phyloP scores from a whole-genome alignment of 768 basidiomycete genomes.

The Agaricus blazei region DNA sequence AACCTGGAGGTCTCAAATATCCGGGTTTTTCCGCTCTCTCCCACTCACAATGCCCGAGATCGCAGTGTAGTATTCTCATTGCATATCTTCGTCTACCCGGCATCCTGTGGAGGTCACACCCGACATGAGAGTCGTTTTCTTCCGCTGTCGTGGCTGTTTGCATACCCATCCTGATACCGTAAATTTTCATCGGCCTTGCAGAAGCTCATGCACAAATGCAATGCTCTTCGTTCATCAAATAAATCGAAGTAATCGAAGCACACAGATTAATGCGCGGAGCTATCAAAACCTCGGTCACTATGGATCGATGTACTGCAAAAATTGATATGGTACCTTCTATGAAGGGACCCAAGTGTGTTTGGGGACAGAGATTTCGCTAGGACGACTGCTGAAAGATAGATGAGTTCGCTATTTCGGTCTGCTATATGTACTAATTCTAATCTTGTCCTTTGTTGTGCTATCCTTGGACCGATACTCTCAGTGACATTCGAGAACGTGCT shows the following conservation, averaged over 20 bases:
- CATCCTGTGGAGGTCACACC: conserved; percentile 56
- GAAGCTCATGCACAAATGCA: conserved; percentile 98
- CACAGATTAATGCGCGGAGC: conserved; percentile 95
- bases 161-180: conserved; percentile 97
- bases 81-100: too few relatives aligned
- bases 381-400: conserved; percentile 35
- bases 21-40: too few relatives aligned
- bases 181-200: conserved; percentile 95
- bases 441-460: too few relatives aligned
- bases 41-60: too few relatives aligned
- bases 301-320: conserved; percentile 95
- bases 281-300: conserved; percentile 80
- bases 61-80: too few relatives aligned
- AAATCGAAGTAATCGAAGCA: conserved; percentile 86
- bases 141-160: conserved; percentile 91
- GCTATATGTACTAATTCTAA: background rate
- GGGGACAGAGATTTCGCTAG: conserved; percentile 80
- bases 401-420: background rate
- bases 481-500: too few relatives aligned
- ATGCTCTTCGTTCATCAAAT: conserved; percentile 78
- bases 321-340: conserved; percentile 96
- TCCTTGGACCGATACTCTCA: too few relatives aligned
- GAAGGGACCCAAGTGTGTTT: conserved; percentile 84
- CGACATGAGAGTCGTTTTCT: conserved; percentile 99
- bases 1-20: too few relatives aligned